These are phyloP conservation scores for Penicillium digitatum DNA, from an alignment of 2,329 filamentous ascomycete genomes.

Conservation along the genomic window DNA sequence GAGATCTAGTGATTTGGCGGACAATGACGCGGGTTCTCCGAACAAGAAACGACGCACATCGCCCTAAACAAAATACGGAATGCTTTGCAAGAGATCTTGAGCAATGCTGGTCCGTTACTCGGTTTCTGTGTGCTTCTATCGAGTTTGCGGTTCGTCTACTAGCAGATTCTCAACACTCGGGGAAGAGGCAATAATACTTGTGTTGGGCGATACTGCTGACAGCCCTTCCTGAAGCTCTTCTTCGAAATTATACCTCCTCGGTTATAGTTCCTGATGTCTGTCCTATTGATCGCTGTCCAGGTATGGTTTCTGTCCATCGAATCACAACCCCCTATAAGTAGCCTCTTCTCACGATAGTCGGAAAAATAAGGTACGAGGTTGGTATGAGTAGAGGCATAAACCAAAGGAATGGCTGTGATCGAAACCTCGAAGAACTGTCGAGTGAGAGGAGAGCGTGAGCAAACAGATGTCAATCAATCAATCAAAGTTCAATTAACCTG, in stretches of 20 bases:
- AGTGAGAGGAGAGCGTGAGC: background rate
- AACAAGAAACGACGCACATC: constrained; percentile 6
- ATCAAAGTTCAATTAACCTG: too few relatives aligned
- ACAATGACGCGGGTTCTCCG: background rate
- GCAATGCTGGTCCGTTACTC: background rate
- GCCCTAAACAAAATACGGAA: background rate
- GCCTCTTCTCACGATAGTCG: background rate
- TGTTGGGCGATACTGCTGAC: background rate
- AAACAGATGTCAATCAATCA: background rate
- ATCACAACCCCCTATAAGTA: background rate
- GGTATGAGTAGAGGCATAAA: background rate
- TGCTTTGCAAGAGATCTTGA: background rate
- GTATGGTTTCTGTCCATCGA: background rate
- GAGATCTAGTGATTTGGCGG: background rate
- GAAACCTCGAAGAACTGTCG: background rate
- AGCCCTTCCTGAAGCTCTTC: background rate
- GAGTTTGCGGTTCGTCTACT: background rate
- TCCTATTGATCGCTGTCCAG: background rate
- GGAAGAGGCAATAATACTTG: background rate
- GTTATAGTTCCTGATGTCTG: background rate
- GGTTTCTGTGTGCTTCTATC: background rate
- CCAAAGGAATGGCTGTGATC: background rate
- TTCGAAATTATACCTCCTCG: background rate
- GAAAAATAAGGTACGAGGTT: background rate
- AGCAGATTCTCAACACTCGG: background rate